A percentile compares a stretch with the other conserved stretches of the same genome.
Evolutionary conservation across 257 asterid genomes (phyloP).

Genomic region (Solanum rostratum): DNA sequence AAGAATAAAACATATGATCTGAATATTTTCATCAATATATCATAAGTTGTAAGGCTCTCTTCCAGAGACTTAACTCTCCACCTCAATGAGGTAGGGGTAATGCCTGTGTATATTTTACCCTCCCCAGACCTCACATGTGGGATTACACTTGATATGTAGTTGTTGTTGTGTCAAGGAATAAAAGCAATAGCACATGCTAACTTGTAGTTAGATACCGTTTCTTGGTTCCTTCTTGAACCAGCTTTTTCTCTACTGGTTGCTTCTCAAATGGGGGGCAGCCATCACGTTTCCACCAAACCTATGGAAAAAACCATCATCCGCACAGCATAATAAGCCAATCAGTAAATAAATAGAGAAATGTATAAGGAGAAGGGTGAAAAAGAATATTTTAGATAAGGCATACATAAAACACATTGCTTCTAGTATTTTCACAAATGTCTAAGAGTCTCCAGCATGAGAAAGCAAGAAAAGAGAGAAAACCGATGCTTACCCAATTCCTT

Average conservation of each 20-base stretch:
- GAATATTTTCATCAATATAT: not conserved
- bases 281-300: slow-evolving; percentile 99
- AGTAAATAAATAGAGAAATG: slow-evolving; percentile 6
- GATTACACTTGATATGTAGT: not conserved
- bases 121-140: not conserved
- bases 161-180: not conserved
- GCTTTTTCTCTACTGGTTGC: slow-evolving; percentile 60
- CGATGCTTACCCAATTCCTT: slow-evolving; percentile 80
- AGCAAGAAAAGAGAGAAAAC: not conserved
- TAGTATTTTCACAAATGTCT: not conserved
- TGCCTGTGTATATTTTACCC: not conserved
- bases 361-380: not conserved
- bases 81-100: not conserved
- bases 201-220: slow-evolving; percentile 37
- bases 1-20: not conserved
- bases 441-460: not conserved
- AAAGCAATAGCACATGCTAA: not conserved
- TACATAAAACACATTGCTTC: not conserved
- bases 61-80: not conserved
- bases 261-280: slow-evolving; percentile 96
- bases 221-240: slow-evolving; percentile 48
- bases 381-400: not conserved
- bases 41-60: not conserved
- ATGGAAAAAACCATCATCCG: slow-evolving; percentile 7
- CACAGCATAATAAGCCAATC: slow-evolving; percentile 2